These are phyloP conservation scores for Prunus kanzakura DNA, from an alignment of 306 rosid species.

Conservation along the genomic window DNA sequence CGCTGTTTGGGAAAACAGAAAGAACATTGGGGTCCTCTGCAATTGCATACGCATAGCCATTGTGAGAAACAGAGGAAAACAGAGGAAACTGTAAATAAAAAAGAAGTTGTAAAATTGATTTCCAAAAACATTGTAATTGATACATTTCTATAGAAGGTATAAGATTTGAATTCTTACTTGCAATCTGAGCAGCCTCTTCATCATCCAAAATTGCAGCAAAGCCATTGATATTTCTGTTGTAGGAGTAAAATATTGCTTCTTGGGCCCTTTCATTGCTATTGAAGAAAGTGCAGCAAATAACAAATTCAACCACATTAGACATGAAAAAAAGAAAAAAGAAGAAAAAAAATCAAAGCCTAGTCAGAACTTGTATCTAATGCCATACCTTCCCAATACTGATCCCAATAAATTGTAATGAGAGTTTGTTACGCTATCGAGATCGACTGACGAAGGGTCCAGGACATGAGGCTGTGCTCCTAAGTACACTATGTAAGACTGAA, in stretches of 20 bases:
- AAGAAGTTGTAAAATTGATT: background rate
- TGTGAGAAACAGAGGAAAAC: background rate
- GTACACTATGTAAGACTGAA: slow-evolving; percentile 73
- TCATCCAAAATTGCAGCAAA: slow-evolving; percentile 74
- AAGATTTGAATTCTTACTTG: slow-evolving; percentile 32
- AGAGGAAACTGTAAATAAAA: background rate
- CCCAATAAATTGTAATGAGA: slow-evolving; percentile 53
- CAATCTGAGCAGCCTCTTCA: slow-evolving; percentile 38
- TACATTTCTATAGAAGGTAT: background rate
- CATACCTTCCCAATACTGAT: slow-evolving; percentile 53
- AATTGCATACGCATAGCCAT: background rate
- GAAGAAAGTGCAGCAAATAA: background rate
- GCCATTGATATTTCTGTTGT: slow-evolving; percentile 56
- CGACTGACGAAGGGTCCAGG: slow-evolving; percentile 13
- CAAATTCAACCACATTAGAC: background rate
- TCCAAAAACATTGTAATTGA: background rate
- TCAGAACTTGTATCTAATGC: background rate
- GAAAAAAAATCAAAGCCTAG: background rate
- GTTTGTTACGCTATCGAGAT: slow-evolving; percentile 27
- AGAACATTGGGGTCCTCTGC: slow-evolving; percentile 54
- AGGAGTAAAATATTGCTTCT: slow-evolving; percentile 62
- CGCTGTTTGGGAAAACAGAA: slow-evolving; percentile 47
- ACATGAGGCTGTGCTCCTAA: slow-evolving; percentile 52
- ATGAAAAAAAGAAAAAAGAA: background rate
- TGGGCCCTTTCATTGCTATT: slow-evolving; percentile 44